Evolutionary conservation across 2,329 filamentous ascomycete genomes (phyloP), one percentile per base, ranked within the genome.

Genomic region (Cytospora piceae): DNA sequence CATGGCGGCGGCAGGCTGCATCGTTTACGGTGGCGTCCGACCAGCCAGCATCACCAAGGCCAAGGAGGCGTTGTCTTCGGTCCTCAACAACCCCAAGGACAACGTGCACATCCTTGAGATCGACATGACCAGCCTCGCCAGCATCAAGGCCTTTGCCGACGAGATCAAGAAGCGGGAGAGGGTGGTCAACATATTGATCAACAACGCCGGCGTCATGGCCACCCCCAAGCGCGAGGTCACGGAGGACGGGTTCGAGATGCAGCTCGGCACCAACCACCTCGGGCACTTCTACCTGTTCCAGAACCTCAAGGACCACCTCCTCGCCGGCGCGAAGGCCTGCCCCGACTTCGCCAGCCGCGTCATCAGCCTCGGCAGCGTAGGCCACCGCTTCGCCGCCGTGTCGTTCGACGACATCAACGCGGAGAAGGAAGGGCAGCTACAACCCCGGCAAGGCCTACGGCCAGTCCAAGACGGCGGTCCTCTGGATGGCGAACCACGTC

Each of bases 201-300:
- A 74, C 72, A 83, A 82, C 67, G 80, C 77, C 0, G 81, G 78
- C 11, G 75, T 85, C 46, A 82, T 84, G 76, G 74, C 9, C 54
- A 32, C 59, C 3, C 78, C 5, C 67, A 77, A 61, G 29, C 72
- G 67, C 71, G 70, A 49, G 37, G 51, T 65, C 65, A 83, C 80
- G 1, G 67, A 69, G 15, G 81, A 83, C 68, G 82, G 82, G 24
- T 79, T 79, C 67, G 84, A 86, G 67, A 71, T 72, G 0, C 83
- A 85, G 65, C 80, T 85, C 67, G 82, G 77, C 49, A 81, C 77
- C 8, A 84, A 85, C 70, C 79, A 86, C 69, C 73, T 86, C 3
- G 76, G 74, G 1, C 82, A 85, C 70, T 86, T 86, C 73, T 77
- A 85, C 0, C 76, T 86, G 12, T 82, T 84, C 69, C 76, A 82